Conservation (phyloP, 768 basidiomycete species). For the Tulasnella sp. region DNA sequence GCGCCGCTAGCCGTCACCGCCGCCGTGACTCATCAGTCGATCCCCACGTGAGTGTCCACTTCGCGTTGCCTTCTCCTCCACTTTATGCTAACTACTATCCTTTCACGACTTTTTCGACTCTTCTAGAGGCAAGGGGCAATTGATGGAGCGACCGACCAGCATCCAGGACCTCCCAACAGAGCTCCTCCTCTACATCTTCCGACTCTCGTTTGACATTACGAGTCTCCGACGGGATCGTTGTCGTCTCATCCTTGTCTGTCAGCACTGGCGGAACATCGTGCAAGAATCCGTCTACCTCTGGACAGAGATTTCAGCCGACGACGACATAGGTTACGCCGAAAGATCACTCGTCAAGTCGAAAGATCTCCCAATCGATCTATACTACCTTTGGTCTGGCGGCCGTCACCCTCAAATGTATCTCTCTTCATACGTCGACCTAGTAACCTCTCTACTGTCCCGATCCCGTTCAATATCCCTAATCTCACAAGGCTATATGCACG, state of each 20-base stretch:
- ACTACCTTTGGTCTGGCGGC: background rate
- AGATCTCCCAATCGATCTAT: background rate
- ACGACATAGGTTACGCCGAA: background rate
- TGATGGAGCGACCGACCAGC: background rate
- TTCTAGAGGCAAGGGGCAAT: no score
- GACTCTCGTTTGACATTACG: background rate
- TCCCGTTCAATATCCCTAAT: no score
- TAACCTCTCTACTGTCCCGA: no score
- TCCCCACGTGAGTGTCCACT: no score
- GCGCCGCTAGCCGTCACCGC: no score
- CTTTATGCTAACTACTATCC: no score
- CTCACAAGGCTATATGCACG: no score
- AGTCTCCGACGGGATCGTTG: background rate
- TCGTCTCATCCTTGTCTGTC: background rate
- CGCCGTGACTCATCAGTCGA: no score
- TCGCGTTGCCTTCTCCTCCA: no score
- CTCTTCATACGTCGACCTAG: background rate
- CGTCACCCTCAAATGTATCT: background rate
- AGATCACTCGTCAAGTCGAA: background rate
- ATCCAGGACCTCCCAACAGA: background rate
- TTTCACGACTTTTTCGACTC: no score
- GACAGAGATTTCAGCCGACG: background rate
- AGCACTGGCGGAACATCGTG: background rate
- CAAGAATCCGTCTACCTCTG: background rate
- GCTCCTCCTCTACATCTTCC: background rate